A percentile compares a stretch with the other conserved stretches of the same genome.
These are phyloP conservation scores for Fusarium gaditjirri DNA, from an alignment of 2,329 filamentous ascomycete genomes.

Conservation along the genomic window DNA sequence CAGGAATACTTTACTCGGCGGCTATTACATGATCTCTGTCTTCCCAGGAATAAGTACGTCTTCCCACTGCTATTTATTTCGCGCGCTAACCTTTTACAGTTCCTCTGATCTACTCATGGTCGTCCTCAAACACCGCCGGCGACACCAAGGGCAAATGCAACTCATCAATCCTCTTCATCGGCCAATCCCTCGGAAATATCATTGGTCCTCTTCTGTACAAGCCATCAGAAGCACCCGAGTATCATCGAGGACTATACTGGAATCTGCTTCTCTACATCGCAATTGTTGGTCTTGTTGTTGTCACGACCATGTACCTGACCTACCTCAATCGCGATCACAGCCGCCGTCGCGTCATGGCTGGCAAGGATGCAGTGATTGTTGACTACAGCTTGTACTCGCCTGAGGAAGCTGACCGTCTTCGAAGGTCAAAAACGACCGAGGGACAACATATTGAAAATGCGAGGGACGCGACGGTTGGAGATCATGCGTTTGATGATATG, in stretches of 20 bases:
- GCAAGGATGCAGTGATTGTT: conserved; percentile 65
- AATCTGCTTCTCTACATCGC: conserved; percentile 69
- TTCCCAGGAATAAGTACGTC: conserved; percentile 58
- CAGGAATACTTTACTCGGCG: conserved; percentile 58
- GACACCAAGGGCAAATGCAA: conserved; percentile 75
- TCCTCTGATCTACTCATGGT: conserved; percentile 67
- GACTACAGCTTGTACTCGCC: conserved; percentile 51
- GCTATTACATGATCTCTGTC: conserved; percentile 69
- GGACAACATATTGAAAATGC: background rate
- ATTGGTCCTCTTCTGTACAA: conserved; percentile 56
- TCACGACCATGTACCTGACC: conserved; percentile 44
- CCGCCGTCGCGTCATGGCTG: conserved; percentile 60
- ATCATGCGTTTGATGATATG: conserved; percentile 27
- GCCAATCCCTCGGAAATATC: conserved; percentile 71
- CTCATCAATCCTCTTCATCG: conserved; percentile 69
- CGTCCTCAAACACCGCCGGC: conserved; percentile 68
- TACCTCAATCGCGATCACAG: conserved; percentile 65
- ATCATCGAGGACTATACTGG: conserved; percentile 61
- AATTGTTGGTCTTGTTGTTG: conserved; percentile 57
- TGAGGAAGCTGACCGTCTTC: conserved; percentile 54
- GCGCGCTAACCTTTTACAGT: conserved; percentile 40
- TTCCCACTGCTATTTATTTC: rapidly evolving
- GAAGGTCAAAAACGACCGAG: conserved; percentile 5
- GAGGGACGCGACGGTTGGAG: conserved; percentile 5
- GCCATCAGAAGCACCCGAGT: conserved; percentile 48